A percentile compares a stretch with the other conserved stretches of the same genome.
Conservation (phyloP, 2,329 filamentous ascomycete species). For the Zasmidium angulare region DNA sequence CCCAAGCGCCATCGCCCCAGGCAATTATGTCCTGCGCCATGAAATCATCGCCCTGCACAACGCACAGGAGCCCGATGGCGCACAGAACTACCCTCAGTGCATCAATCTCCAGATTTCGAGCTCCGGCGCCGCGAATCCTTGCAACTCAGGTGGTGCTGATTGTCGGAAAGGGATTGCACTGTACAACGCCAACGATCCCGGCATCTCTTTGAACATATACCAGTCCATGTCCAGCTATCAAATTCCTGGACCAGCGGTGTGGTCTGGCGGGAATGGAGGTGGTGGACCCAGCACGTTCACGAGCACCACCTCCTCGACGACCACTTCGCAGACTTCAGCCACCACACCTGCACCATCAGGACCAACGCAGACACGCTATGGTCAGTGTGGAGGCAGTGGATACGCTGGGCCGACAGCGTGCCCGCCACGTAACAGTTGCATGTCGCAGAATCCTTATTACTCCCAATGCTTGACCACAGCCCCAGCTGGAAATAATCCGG, state of each 20-base stretch:
- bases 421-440: neutral
- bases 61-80: constrained; percentile 42
- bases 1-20: constrained; percentile 52
- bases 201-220: constrained; percentile 62
- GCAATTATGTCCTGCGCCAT: constrained; percentile 60
- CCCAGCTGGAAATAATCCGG: neutral
- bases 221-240: neutral
- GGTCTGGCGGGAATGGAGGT: neutral
- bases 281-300: neutral
- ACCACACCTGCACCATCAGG: constrained; percentile 23
- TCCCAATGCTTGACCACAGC: neutral
- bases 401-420: neutral
- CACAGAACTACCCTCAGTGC: constrained; percentile 35
- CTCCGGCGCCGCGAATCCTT: constrained; percentile 42
- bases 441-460: neutral
- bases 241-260: neutral
- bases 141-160: constrained; percentile 30
- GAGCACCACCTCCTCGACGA: constrained; percentile 1
- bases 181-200: constrained; percentile 57
- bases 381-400: neutral
- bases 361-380: neutral
- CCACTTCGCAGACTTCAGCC: constrained; percentile 11
- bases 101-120: constrained; percentile 54
- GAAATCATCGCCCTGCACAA: constrained; percentile 62
- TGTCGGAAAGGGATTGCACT: constrained; percentile 51